Evolutionary conservation across 441 rosid genomes (phyloP).

Genomic region (Populus trichocarpa): DNA sequence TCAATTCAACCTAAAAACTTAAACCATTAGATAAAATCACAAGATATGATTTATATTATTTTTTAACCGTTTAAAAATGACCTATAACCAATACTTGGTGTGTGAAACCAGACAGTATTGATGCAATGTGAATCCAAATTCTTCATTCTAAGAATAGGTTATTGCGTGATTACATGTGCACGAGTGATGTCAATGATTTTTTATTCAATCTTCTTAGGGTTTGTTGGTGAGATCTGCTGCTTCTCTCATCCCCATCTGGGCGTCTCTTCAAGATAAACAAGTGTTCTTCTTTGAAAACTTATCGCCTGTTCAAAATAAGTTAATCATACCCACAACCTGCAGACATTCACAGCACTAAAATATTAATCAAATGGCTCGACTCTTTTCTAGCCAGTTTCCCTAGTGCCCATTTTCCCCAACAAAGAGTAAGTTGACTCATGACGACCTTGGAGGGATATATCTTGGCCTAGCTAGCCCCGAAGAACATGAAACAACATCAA

Average conservation of each 20-base stretch:
- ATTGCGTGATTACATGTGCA: background rate
- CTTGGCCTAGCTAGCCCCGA: background rate
- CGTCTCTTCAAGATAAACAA: background rate
- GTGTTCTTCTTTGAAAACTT: background rate
- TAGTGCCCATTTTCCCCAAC: background rate
- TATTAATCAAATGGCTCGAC: background rate
- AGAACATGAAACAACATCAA: background rate
- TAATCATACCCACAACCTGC: too few species aligned
- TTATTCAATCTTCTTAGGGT: background rate
- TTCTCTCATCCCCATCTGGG: background rate
- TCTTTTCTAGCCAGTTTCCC: background rate
- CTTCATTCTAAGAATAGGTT: background rate
- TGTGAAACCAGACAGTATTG: too few species aligned
- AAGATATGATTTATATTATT: too few species aligned
- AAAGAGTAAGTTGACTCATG: background rate
- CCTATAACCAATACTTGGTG: too few species aligned
- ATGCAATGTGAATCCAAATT: background rate
- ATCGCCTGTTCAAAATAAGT: background rate
- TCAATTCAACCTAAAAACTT: too few species aligned
- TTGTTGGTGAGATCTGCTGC: background rate
- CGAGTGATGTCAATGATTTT: background rate
- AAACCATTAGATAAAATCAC: accelerated
- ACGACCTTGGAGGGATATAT: background rate
- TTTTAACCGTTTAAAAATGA: too few species aligned
- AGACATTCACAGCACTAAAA: background rate